A percentile compares a stretch with the other conserved stretches of the same genome.
Conservation (phyloP, 441 rosid genomes). For the Iberis amara region DNA sequence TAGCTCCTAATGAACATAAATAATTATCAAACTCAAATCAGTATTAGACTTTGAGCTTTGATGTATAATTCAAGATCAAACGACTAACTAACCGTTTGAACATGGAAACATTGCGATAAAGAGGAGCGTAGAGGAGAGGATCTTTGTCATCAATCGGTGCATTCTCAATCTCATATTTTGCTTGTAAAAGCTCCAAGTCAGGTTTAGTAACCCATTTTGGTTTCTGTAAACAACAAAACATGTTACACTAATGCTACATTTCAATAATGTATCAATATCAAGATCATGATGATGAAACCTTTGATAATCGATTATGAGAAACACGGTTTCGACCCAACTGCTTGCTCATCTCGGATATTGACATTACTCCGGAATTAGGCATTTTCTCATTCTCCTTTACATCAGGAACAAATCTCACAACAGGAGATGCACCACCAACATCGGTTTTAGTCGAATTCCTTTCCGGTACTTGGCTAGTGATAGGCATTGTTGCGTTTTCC, state of each 20-base stretch:
- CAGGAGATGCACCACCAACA: background rate
- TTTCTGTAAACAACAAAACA: conserved; percentile 36
- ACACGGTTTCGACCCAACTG: conserved; percentile 44
- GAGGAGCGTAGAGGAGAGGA: conserved; percentile 55
- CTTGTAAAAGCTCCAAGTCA: conserved; percentile 50
- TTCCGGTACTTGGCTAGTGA: too few relatives aligned
- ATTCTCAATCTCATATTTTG: conserved; percentile 57
- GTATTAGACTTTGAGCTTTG: background rate
- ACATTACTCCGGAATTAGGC: conserved; percentile 35
- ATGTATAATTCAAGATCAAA: background rate
- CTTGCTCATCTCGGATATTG: conserved; percentile 56
- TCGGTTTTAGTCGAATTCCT: background rate
- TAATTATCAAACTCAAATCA: conserved; percentile 1
- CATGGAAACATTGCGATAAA: conserved; percentile 62
- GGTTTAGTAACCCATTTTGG: conserved; percentile 65
- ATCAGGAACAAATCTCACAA: conserved; percentile 30
- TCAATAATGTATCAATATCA: conserved; percentile 24
- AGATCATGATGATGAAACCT: conserved; percentile 21
- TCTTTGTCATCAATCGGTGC: conserved; percentile 54
- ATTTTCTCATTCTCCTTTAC: conserved; percentile 28
- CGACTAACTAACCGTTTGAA: conserved; percentile 52
- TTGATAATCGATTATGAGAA: conserved; percentile 32
- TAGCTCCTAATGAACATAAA: conserved; percentile 59
- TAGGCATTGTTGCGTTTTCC: conserved; percentile 15
- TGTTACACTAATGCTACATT: conserved; percentile 7